A percentile compares a stretch with the other conserved stretches of the same genome.
Evolutionary conservation across 139 green algal species (phyloP).

Genomic region (Volvox reticuliferus): DNA sequence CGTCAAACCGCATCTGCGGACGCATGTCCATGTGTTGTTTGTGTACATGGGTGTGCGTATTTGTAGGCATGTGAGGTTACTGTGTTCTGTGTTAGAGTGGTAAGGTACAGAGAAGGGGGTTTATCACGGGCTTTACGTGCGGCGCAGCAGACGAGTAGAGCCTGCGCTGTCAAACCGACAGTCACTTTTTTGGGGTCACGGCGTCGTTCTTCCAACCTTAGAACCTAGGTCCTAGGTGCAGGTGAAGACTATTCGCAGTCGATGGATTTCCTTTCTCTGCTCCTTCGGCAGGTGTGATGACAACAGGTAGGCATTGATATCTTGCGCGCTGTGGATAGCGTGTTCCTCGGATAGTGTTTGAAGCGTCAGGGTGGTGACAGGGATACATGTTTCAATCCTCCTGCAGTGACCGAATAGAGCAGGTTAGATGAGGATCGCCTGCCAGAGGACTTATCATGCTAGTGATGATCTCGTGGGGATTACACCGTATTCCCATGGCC

Average conservation of each 20-base stretch:
- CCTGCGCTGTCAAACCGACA: too few species aligned
- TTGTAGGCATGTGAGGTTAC: neutral
- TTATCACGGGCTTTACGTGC: too few species aligned
- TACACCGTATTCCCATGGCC: too few species aligned
- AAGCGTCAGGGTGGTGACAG: neutral
- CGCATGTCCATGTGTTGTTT: neutral
- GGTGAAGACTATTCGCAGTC: neutral
- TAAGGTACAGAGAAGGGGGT: too few species aligned
- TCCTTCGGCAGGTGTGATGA: slow-evolving; percentile 8
- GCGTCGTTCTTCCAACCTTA: too few species aligned
- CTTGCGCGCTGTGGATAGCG: slow-evolving; percentile 5
- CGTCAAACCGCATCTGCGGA: neutral
- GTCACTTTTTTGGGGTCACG: too few species aligned
- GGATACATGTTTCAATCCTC: neutral
- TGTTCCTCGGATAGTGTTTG: neutral
- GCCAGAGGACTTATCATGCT: too few species aligned
- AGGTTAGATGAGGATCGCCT: neutral
- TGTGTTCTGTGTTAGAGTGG: neutral
- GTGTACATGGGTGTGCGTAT: neutral
- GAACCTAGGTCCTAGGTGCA: neutral
- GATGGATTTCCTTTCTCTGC: neutral
- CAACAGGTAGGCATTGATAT: neutral
- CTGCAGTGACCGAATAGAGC: neutral
- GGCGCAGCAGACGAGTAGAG: too few species aligned
- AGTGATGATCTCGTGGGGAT: too few species aligned